Evolutionary conservation across 2,329 filamentous ascomycete species (phyloP).

Genomic region (Epichloe uncinata): DNA sequence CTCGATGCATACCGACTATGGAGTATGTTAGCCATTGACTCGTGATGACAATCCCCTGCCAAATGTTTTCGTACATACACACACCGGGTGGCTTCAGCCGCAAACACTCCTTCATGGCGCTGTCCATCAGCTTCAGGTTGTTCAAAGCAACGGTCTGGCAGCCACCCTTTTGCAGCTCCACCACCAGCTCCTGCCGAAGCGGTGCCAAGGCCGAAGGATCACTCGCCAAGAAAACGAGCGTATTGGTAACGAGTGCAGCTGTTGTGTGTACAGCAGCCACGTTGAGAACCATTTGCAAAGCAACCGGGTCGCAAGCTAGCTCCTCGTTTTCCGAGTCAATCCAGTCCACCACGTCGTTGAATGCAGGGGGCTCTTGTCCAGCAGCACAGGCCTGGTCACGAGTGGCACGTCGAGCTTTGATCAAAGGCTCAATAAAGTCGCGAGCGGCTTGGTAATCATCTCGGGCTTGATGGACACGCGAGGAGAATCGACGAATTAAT

Average conservation of each 20-base stretch:
- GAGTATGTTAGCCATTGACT: neutral
- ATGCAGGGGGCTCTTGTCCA: neutral
- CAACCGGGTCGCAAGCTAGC: slow-evolving; percentile 6
- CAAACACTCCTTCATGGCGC: slow-evolving; percentile 6
- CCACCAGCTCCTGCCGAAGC: slow-evolving; percentile 3
- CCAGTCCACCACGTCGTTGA: slow-evolving; percentile 8
- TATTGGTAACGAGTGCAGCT: slow-evolving; percentile 6
- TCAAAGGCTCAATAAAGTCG: slow-evolving; percentile 6
- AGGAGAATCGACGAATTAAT: slow-evolving; percentile 4
- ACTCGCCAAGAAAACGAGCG: slow-evolving; percentile 4
- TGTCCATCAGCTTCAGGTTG: slow-evolving; percentile 7
- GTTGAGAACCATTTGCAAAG: slow-evolving; percentile 7
- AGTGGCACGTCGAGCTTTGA: slow-evolving; percentile 3
- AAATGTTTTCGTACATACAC: slow-evolving; percentile 1
- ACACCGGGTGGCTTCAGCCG: slow-evolving; percentile 6
- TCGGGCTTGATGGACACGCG: slow-evolving; percentile 2
- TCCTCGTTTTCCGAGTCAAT: slow-evolving; percentile 7
- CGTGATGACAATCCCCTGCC: neutral
- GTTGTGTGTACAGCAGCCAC: slow-evolving; percentile 7
- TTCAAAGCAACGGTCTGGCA: slow-evolving; percentile 5
- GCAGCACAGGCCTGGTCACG: neutral
- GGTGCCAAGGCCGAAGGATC: slow-evolving; percentile 2
- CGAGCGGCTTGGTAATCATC: slow-evolving; percentile 6
- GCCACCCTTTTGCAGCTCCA: slow-evolving; percentile 2
- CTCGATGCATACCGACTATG: slow-evolving; percentile 7